phyloP scores from a whole-genome alignment of 306 rosid species.

The Cicer arietinum region DNA sequence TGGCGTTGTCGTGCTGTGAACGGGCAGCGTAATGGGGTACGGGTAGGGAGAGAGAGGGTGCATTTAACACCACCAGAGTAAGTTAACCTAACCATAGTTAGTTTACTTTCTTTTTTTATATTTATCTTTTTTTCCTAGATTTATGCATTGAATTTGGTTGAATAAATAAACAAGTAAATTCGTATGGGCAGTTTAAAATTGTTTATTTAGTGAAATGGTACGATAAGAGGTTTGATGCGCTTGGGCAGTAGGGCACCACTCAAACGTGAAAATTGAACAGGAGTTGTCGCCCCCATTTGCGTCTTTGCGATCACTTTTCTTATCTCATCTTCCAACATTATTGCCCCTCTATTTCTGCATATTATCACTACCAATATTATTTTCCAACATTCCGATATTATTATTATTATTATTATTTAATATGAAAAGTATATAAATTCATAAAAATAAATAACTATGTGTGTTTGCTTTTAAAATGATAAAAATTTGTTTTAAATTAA shows the following conservation, averaged over 20 bases:
- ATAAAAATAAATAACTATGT: too few species aligned
- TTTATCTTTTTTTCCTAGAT: not conserved
- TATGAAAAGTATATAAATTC: too few species aligned
- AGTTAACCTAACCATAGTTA: slow-evolving; percentile 43
- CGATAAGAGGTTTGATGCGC: slow-evolving; percentile 39
- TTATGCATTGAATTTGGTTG: not conserved
- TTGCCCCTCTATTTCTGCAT: slow-evolving; percentile 24
- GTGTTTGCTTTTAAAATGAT: too few species aligned
- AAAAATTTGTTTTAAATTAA: too few species aligned
- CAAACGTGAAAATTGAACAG: slow-evolving; percentile 42
- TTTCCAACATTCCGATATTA: not conserved
- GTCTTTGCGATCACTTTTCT: slow-evolving; percentile 24
- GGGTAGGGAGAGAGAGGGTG: slow-evolving; percentile 34
- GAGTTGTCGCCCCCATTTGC: slow-evolving; percentile 45
- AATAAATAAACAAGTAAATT: slow-evolving; percentile 1
- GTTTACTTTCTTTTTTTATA: not conserved
- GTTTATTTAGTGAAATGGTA: not conserved
- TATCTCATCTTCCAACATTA: slow-evolving; percentile 25
- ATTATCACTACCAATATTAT: slow-evolving; percentile 3
- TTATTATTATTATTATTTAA: too few species aligned
- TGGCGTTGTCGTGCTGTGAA: slow-evolving; percentile 66
- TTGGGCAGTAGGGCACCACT: slow-evolving; percentile 49
- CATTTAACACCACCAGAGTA: slow-evolving; percentile 50
- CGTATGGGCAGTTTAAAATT: slow-evolving; percentile 15
- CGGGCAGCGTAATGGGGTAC: slow-evolving; percentile 55